A percentile compares a stretch with the other conserved stretches of the same genome.
Conservation (phyloP, 2,329 filamentous ascomycete species). For the Colletotrichum lentis region DNA sequence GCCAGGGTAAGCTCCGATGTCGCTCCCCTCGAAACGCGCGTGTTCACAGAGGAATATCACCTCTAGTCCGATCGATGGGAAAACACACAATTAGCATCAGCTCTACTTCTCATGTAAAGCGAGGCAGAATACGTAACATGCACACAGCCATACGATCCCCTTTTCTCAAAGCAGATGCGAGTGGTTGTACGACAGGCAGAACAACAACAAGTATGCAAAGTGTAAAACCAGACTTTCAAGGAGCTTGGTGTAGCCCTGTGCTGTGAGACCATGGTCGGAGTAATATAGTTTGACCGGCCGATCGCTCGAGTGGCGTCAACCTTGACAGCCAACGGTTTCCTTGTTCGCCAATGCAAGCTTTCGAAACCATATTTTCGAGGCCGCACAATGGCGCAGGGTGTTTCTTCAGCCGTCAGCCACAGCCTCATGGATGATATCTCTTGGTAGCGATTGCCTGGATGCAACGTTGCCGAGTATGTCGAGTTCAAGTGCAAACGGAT, state of each 20-base stretch:
- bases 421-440: neutral
- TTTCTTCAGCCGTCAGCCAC: slow-evolving; percentile 1
- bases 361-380: slow-evolving; percentile 7
- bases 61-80: no score
- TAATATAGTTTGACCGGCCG: neutral
- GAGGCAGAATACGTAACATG: neutral
- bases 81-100: no score
- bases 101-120: neutral
- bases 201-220: neutral
- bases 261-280: neutral
- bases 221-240: neutral
- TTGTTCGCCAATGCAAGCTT: slow-evolving; percentile 16
- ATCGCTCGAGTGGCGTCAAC: neutral
- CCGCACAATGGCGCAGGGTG: slow-evolving; percentile 5
- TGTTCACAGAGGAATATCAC: no score
- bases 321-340: slow-evolving; percentile 23
- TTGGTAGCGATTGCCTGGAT: slow-evolving; percentile 23
- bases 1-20: neutral
- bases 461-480: neutral
- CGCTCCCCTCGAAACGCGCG: neutral
- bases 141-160: neutral
- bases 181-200: neutral
- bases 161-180: neutral
- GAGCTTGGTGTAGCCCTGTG: neutral
- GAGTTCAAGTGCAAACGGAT: neutral